phyloP scores from a whole-genome alignment of 129 eudicot species.

The Ambrosia artemisiifolia region DNA sequence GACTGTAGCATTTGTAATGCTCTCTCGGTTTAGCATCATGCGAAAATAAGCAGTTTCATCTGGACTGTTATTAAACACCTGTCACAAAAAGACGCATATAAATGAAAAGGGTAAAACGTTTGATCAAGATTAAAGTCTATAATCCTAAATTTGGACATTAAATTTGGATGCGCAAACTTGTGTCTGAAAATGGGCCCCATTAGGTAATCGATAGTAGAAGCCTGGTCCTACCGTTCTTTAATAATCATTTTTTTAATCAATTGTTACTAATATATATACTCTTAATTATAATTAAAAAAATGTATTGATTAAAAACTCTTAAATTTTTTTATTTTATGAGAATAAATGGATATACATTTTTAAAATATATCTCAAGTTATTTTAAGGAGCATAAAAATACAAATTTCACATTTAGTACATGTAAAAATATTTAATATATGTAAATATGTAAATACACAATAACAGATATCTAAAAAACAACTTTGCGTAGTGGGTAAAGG shows the following conservation, averaged over 20 bases:
- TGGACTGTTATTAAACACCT: constrained; percentile 95
- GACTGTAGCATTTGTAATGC: constrained; percentile 71
- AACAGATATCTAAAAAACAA: background rate
- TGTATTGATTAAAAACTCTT: background rate
- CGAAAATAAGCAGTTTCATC: constrained; percentile 98
- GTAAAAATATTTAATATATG: background rate
- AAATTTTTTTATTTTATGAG: background rate
- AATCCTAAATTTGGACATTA: background rate
- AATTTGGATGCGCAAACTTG: background rate
- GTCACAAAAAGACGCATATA: background rate
- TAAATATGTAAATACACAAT: background rate
- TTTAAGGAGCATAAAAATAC: background rate
- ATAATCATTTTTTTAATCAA: background rate
- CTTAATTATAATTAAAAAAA: background rate
- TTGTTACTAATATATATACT: background rate
- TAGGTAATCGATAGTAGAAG: background rate
- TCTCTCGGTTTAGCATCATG: constrained; percentile 86
- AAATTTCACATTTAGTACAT: background rate
- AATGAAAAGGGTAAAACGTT: background rate
- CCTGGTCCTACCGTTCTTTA: background rate
- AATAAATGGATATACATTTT: background rate
- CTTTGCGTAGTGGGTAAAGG: background rate
- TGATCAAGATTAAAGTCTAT: background rate
- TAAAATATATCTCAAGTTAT: background rate
- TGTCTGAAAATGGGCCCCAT: background rate